phyloP scores from a whole-genome alignment of 495 filamentous ascomycete genomes.

The Apiosordaria backusii region DNA sequence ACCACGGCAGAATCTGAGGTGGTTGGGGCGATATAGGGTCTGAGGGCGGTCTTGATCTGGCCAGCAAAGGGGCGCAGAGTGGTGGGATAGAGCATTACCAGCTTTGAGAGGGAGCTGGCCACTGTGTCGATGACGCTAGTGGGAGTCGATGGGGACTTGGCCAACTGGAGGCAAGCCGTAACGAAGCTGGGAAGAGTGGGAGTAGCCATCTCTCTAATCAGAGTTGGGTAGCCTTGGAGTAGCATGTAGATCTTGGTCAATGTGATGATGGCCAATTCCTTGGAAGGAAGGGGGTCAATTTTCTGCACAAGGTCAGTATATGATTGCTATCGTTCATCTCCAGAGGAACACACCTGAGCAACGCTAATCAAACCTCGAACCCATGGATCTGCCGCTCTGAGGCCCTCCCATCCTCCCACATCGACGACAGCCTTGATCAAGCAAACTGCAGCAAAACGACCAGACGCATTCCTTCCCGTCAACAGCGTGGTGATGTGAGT shows the following conservation, averaged over 20 bases:
- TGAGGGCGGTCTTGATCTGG: constrained; percentile 60
- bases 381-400: constrained; percentile 68
- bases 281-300: constrained; percentile 67
- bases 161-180: constrained; percentile 64
- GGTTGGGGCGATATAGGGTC: constrained; percentile 56
- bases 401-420: constrained; percentile 71
- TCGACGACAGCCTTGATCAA: constrained; percentile 79
- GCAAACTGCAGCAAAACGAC: constrained; percentile 71
- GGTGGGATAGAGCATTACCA: constrained; percentile 74
- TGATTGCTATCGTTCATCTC: not conserved
- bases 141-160: constrained; percentile 44
- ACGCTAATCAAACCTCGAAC: constrained; percentile 67
- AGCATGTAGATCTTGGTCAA: constrained; percentile 77
- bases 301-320: constrained; percentile 48
- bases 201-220: constrained; percentile 84
- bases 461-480: constrained; percentile 65
- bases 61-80: constrained; percentile 69
- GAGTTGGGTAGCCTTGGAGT: constrained; percentile 72
- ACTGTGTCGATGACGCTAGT: constrained; percentile 57
- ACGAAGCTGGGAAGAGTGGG: constrained; percentile 73
- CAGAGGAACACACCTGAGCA: constrained; percentile 55
- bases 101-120: constrained; percentile 52
- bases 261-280: constrained; percentile 69
- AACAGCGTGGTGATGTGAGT: constrained; percentile 72
- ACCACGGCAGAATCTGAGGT: constrained; percentile 42